Evolutionary conservation across 768 basidiomycete genomes (phyloP), one percentile per base, ranked within the genome.

Genomic region (Rossbeevera mucosa): DNA sequence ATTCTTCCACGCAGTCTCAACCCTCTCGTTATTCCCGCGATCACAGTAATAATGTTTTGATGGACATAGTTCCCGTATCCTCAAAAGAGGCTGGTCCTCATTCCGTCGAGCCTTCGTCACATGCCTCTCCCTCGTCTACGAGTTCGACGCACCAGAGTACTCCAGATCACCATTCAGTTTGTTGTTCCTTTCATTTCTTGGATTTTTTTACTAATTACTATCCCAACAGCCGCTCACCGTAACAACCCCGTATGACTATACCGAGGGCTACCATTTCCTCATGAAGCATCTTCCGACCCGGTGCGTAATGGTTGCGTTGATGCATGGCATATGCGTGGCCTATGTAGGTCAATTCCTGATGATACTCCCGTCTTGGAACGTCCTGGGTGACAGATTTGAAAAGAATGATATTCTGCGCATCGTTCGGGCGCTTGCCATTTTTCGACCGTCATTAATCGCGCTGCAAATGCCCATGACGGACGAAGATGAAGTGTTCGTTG

Each of bases 381-480:
- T 55, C 62, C 64, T 62, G 60, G 58, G 53, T 53, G 54, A 56
- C 74, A 94, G 91, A 56, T 97, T 97, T 71, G 93, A 95, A 70
- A 97, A 95, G 75, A 91, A 90, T 69, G 94, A 96, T 64, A 92
- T 94, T 55, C 71, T 98, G 40, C 91, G 93, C 52, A 86, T 98
- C 59, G 94, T 97, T 41, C 86, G 94, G 48, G 91, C 94, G 25
- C 77, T 98, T 50, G 94, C 95, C 18, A 91, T 95, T 31, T 94
- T 93, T 68, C 81, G 95, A 51, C 95, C 95, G n/a, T 94, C 91
- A 52, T 79, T 98, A 51, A 98, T 98, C 62, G 95, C 95, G 24
- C 74, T 98, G 48, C 94, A 97, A 80, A 96, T 97, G 94, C 93
- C 95, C 25, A 76, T 98, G 68, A 89, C 92, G 16, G 83, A 93